Conservation (phyloP, 139 green algal genomes). For the Chlorella sp. region DNA sequence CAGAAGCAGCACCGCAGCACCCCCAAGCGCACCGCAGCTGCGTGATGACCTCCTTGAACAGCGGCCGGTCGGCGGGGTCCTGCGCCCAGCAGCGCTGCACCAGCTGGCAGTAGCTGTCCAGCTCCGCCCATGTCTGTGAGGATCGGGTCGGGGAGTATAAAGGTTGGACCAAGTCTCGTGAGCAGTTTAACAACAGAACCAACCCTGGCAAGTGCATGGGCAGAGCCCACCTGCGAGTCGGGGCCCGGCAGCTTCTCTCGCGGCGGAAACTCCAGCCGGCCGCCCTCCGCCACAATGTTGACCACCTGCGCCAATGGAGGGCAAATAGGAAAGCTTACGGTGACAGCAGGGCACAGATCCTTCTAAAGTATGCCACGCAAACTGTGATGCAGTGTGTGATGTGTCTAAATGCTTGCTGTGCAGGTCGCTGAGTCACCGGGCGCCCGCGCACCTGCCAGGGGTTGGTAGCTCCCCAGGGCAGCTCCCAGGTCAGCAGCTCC, state of each 20-base stretch:
- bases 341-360: too few species aligned
- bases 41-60: conserved; percentile 69
- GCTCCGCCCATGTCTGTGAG: conserved; percentile 31
- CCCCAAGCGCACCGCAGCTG: conserved; percentile 29
- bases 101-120: conserved; percentile 62
- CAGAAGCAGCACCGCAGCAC: neutral
- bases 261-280: conserved; percentile 64
- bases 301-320: too few species aligned
- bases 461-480: conserved; percentile 71
- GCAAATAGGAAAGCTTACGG: too few species aligned
- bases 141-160: too few species aligned
- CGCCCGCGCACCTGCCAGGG: conserved; percentile 56
- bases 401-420: too few species aligned
- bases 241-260: conserved; percentile 54
- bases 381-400: too few species aligned
- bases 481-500: conserved; percentile 82
- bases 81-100: conserved; percentile 77
- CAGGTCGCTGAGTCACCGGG: too few species aligned
- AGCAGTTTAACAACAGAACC: too few species aligned
- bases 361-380: too few species aligned
- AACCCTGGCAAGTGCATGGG: too few species aligned
- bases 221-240: conserved; percentile 6
- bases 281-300: conserved; percentile 62
- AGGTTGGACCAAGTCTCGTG: too few species aligned
- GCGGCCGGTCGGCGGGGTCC: conserved; percentile 49